phyloP scores from a whole-genome alignment of 2,329 filamentous ascomycete species.

The Calonectria crousiana region DNA sequence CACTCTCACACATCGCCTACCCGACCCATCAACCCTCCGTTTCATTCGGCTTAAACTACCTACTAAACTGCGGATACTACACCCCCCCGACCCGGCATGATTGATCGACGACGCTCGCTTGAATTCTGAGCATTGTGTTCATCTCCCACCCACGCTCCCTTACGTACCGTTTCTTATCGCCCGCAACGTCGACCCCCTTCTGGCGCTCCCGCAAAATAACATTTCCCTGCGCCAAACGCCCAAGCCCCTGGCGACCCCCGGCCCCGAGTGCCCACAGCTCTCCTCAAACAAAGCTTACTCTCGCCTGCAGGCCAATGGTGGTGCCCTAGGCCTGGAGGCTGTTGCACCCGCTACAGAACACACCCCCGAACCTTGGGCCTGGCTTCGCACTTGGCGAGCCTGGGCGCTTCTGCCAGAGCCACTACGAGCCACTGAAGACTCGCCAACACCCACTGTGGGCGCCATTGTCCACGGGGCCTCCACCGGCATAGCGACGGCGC shows the following conservation, averaged over 20 bases:
- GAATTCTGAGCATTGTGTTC: conserved; percentile 34
- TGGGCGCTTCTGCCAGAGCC: conserved; percentile 15
- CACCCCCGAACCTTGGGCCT: conserved; percentile 20
- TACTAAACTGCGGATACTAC: not conserved
- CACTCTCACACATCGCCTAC: not conserved
- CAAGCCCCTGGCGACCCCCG: conserved; percentile 21
- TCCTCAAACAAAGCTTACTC: conserved; percentile 16
- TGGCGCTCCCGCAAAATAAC: conserved; percentile 36
- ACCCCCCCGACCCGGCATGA: conserved; percentile 21
- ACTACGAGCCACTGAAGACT: conserved; percentile 16
- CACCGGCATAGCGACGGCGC: conserved; percentile 36
- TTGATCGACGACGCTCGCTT: conserved; percentile 32
- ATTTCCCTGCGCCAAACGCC: conserved; percentile 39
- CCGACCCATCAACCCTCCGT: not conserved
- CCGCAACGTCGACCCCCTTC: conserved; percentile 21
- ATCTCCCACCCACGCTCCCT: conserved; percentile 22
- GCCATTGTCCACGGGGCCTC: conserved; percentile 40
- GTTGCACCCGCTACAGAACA: conserved; percentile 19
- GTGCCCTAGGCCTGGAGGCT: conserved; percentile 14
- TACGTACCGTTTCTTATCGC: conserved; percentile 35
- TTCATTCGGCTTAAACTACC: not conserved
- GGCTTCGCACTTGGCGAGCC: conserved; percentile 4
- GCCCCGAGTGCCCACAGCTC: conserved; percentile 11
- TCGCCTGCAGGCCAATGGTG: conserved; percentile 16
- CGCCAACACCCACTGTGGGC: conserved; percentile 24